Conservation (phyloP, 371 early-diverging fungal species). For the Dichotomocladium elegans region DNA sequence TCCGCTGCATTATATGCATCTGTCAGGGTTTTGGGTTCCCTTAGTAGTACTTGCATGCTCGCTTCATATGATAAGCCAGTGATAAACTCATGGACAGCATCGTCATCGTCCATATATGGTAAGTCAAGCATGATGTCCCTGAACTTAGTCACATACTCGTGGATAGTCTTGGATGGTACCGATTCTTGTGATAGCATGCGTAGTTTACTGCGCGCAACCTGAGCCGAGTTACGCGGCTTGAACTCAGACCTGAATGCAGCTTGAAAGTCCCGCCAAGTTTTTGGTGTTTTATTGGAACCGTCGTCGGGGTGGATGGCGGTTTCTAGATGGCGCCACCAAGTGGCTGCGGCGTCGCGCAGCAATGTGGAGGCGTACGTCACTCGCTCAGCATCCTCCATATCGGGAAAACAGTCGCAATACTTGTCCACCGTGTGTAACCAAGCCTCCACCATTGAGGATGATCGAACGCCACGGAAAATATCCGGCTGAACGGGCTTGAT, state of each 20-base stretch:
- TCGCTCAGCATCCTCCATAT: background rate
- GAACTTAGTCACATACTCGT: too few relatives aligned
- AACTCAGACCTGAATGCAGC: background rate
- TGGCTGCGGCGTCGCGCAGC: too few relatives aligned
- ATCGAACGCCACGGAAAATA: background rate
- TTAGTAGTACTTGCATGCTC: background rate
- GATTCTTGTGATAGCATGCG: background rate
- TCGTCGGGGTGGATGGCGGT: background rate
- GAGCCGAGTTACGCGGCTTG: background rate
- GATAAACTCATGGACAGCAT: conserved; percentile 4
- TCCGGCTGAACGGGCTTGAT: background rate
- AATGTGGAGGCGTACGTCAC: background rate
- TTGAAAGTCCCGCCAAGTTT: background rate
- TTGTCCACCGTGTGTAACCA: too few relatives aligned
- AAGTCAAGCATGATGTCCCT: conserved; percentile 9
- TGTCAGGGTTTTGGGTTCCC: background rate
- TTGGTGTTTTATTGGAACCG: background rate
- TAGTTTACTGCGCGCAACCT: background rate
- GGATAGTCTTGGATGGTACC: too few relatives aligned
- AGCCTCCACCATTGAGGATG: background rate
- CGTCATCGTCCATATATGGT: conserved; percentile 7
- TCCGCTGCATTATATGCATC: conserved; percentile 3
- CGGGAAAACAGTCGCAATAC: background rate
- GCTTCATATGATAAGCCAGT: background rate
- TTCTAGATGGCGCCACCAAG: too few relatives aligned